phyloP scores from a whole-genome alignment of 352 stramenopile species.

The Globisporangium lucens region DNA sequence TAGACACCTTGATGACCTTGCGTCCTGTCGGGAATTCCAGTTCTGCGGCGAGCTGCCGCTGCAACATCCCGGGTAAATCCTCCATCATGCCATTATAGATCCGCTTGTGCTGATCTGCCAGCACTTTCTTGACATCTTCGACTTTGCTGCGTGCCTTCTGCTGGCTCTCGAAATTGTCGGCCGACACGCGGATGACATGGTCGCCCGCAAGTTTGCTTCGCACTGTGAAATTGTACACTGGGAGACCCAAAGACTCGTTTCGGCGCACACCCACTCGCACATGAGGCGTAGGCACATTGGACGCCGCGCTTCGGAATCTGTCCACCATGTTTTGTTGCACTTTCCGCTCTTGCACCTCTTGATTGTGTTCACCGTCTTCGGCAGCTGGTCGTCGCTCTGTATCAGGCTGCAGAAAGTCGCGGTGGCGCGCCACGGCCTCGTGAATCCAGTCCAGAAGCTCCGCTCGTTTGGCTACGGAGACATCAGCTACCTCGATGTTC shows the following conservation, averaged over 20 bases:
- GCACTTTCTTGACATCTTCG: slow-evolving; percentile 14
- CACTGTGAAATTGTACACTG: slow-evolving; percentile 17
- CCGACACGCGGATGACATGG: slow-evolving; percentile 15
- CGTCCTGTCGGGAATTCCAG: slow-evolving; percentile 3
- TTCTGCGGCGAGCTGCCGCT: slow-evolving; percentile 10
- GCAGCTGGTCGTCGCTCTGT: not conserved
- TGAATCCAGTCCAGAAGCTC: slow-evolving; percentile 16
- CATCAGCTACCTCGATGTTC: not conserved
- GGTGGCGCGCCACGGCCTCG: slow-evolving; percentile 9
- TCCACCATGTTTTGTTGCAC: not conserved
- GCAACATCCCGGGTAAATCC: not conserved
- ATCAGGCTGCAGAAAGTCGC: not conserved
- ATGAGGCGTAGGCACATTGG: slow-evolving; percentile 7
- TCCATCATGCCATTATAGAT: not conserved
- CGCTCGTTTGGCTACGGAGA: not conserved
- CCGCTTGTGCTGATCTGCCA: slow-evolving; percentile 8
- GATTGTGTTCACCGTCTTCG: not conserved
- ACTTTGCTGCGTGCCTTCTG: slow-evolving; percentile 15
- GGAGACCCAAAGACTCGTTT: slow-evolving; percentile 7
- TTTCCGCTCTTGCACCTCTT: not conserved
- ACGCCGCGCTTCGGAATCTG: not conserved
- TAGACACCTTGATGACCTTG: not conserved
- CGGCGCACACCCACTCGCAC: slow-evolving; percentile 17
- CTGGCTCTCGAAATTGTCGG: slow-evolving; percentile 17
- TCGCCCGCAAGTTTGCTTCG: slow-evolving; percentile 7